A percentile compares a stretch with the other conserved stretches of the same genome.
Evolutionary conservation across 345 rosid species (phyloP).

Genomic region (Pistacia integerrima): DNA sequence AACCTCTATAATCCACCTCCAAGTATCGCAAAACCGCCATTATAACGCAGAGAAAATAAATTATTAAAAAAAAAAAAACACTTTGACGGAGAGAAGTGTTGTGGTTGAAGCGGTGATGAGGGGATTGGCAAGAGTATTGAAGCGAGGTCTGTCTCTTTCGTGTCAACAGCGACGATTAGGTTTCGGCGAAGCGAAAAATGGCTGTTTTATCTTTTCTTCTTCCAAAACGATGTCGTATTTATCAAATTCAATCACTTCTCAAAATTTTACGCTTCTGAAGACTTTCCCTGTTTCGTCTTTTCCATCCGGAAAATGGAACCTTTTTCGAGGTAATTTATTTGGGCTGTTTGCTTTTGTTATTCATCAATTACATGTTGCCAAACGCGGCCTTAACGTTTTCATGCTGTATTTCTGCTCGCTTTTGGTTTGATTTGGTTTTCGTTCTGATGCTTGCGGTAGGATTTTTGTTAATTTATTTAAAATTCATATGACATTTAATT

Average conservation of each 20-base stretch:
- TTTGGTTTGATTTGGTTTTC: not conserved
- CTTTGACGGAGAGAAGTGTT: not conserved
- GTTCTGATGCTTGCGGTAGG: too few relatives aligned
- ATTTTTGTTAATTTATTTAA: too few relatives aligned
- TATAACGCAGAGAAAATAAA: not conserved
- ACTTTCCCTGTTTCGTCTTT: constrained; percentile 26
- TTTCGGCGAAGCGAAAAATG: constrained; percentile 17
- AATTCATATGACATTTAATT: too few relatives aligned
- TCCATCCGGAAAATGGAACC: constrained; percentile 30
- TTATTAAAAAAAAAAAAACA: not conserved
- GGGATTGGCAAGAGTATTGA: constrained; percentile 23
- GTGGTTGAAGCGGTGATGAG: constrained; percentile 20
- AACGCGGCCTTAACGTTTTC: not conserved
- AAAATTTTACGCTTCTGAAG: constrained; percentile 10
- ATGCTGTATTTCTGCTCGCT: not conserved
- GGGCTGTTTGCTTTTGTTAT: not conserved
- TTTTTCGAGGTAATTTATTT: constrained; percentile 41
- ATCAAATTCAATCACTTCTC: constrained; percentile 6
- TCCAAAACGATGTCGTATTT: constrained; percentile 25
- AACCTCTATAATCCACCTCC: too few relatives aligned
- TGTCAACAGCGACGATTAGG: constrained; percentile 16
- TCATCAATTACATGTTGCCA: not conserved
- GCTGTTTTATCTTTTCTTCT: constrained; percentile 34
- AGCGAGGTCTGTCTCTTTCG: constrained; percentile 30
- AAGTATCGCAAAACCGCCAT: not conserved